Conservation (phyloP, 1,284 basidiomycete genomes). For the Schizopora paradoxa region DNA sequence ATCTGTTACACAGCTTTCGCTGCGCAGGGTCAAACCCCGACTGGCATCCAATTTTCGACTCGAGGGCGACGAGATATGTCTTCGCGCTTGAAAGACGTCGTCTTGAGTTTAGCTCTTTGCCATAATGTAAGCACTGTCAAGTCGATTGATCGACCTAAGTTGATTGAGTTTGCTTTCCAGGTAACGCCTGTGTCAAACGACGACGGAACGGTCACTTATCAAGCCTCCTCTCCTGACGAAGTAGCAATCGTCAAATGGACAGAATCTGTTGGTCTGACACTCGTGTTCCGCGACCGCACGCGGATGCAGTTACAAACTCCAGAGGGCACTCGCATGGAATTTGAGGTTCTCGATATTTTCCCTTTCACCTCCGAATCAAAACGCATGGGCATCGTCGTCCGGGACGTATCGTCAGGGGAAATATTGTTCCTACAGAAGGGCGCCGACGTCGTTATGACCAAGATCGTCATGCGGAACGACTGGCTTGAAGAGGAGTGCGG, state of each 20-base stretch:
- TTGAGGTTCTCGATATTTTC: slow-evolving; percentile 91
- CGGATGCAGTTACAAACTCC: slow-evolving; percentile 77
- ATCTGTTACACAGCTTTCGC: slow-evolving; percentile 31
- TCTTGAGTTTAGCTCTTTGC: slow-evolving; percentile 89
- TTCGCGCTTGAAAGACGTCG: slow-evolving; percentile 89
- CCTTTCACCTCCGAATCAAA: slow-evolving; percentile 99
- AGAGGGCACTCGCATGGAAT: slow-evolving; percentile 56
- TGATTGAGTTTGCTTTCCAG: slow-evolving; percentile 36
- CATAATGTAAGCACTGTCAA: slow-evolving; percentile 77
- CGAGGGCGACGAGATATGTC: slow-evolving; percentile 94
- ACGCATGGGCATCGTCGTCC: slow-evolving; percentile 96
- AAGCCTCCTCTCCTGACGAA: slow-evolving; percentile 98
- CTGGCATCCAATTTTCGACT: slow-evolving; percentile 74
- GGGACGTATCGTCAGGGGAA: slow-evolving; percentile 70
- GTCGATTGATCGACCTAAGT: slow-evolving; percentile 3
- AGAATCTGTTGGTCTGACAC: slow-evolving; percentile 86
- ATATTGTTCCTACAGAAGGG: slow-evolving; percentile 94
- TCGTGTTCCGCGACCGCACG: slow-evolving; percentile 85
- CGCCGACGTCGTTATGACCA: slow-evolving; percentile 95
- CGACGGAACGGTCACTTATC: slow-evolving; percentile 91
- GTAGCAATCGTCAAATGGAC: slow-evolving; percentile 99
- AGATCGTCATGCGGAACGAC: slow-evolving; percentile 93
- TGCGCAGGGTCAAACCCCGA: slow-evolving; percentile 48
- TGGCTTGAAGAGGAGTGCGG: slow-evolving; percentile 99
- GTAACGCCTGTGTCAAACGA: slow-evolving; percentile 95